Conservation (phyloP, 1,284 basidiomycete species). For the Cutaneotrichosporon sp. region DNA sequence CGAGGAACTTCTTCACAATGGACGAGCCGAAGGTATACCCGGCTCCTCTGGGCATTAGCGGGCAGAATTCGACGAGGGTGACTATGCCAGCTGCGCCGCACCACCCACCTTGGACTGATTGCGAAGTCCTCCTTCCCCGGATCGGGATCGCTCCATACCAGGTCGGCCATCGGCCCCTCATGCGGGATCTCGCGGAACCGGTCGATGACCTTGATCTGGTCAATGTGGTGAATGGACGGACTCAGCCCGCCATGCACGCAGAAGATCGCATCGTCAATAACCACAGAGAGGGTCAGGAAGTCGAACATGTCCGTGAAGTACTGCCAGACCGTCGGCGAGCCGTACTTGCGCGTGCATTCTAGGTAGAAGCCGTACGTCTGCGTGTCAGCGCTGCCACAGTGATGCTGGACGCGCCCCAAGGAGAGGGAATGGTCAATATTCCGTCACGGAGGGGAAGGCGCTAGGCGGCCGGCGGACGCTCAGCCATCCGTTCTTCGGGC, state of each 20-base stretch:
- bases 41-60: slow-evolving; percentile 69
- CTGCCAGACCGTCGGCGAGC: slow-evolving; percentile 92
- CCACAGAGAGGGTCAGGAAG: slow-evolving; percentile 92
- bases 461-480: too few species aligned
- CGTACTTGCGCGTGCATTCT: slow-evolving; percentile 97
- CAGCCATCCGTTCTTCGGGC: slow-evolving; percentile 47
- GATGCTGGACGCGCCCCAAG: too few species aligned
- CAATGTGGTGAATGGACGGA: slow-evolving; percentile 96
- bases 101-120: slow-evolving; percentile 81
- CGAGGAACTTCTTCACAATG: slow-evolving; percentile 96
- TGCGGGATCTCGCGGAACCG: slow-evolving; percentile 99
- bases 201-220: slow-evolving; percentile 99
- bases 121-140: slow-evolving; percentile 99
- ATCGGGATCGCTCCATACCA: slow-evolving; percentile 99
- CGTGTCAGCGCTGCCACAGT: too few species aligned
- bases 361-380: slow-evolving; percentile 99
- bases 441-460: too few species aligned
- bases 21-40: slow-evolving; percentile 98
- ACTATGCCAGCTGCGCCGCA: neutral
- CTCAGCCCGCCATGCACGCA: slow-evolving; percentile 98
- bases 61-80: too few species aligned
- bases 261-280: slow-evolving; percentile 98
- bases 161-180: slow-evolving; percentile 99
- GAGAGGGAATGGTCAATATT: too few species aligned
- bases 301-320: slow-evolving; percentile 99